A percentile compares a stretch with the other conserved stretches of the same genome.
phyloP scores from a whole-genome alignment of 2,329 filamentous ascomycete genomes.

The Cladosporium sp. region DNA sequence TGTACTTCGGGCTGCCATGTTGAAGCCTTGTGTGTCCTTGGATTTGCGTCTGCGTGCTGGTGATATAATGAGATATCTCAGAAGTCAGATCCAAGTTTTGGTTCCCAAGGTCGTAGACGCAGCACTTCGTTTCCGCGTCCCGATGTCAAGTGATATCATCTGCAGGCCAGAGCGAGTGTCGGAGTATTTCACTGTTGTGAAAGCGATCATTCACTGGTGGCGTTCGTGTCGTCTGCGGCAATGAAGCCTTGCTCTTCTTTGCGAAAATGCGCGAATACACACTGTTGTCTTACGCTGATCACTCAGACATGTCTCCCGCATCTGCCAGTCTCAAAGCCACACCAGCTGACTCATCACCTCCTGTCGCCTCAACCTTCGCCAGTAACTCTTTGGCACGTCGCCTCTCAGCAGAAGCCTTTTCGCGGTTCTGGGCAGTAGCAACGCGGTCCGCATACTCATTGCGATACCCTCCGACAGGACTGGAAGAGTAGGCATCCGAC shows the following conservation, averaged over 20 bases:
- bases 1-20: background rate
- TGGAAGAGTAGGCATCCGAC: background rate
- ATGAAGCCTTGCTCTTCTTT: background rate
- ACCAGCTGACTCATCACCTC: background rate
- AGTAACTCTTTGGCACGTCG: conserved; percentile 5
- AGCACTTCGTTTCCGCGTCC: no score
- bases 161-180: background rate
- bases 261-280: background rate
- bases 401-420: conserved; percentile 5
- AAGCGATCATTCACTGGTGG: background rate
- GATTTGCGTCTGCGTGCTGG: background rate
- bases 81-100: background rate
- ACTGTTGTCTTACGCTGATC: background rate
- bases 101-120: no score
- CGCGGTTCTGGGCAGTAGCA: background rate
- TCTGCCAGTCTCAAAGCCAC: background rate
- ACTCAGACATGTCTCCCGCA: conserved; percentile 13
- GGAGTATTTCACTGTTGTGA: background rate
- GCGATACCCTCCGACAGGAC: background rate
- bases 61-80: background rate
- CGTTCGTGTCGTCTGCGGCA: background rate
- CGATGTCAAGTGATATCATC: background rate
- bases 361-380: background rate
- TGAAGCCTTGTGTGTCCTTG: background rate
- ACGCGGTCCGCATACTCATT: conserved; percentile 8